Conservation (phyloP, 179 eudicot genomes). For the Actinidia arguta region DNA sequence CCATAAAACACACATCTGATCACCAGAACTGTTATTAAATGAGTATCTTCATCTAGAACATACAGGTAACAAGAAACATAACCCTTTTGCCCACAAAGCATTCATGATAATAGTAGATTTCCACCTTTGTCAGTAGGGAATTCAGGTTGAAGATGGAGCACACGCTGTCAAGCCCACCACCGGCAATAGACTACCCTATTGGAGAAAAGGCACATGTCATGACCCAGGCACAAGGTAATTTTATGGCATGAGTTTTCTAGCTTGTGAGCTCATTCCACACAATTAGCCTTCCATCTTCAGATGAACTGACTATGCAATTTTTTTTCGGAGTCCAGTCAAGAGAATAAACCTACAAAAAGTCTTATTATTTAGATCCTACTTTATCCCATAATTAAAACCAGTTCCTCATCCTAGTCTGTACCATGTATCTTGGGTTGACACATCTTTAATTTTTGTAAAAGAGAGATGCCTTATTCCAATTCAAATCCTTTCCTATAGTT, state of each 20-base stretch:
- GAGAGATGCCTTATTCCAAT: too few species aligned
- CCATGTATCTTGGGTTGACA: too few species aligned
- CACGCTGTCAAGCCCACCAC: constrained; percentile 94
- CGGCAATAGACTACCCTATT: constrained; percentile 87
- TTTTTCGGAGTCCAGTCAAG: constrained; percentile 92
- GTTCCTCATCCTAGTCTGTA: background rate
- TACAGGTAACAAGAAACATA: constrained; percentile 94
- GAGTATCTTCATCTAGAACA: constrained; percentile 87
- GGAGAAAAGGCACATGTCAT: constrained; percentile 99
- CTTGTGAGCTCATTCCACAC: constrained; percentile 98
- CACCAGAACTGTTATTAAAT: constrained; percentile 92
- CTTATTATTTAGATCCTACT: background rate
- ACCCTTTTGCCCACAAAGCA: constrained; percentile 94
- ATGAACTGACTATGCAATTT: constrained; percentile 94
- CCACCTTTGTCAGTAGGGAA: constrained; percentile 81
- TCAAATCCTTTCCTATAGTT: too few species aligned
- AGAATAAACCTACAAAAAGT: constrained; percentile 71
- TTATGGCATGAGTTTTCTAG: constrained; percentile 96
- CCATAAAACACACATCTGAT: constrained; percentile 92
- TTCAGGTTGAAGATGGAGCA: constrained; percentile 91
- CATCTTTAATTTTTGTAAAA: too few species aligned
- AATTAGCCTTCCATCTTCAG: constrained; percentile 95
- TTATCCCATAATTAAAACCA: background rate
- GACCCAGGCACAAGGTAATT: constrained; percentile 99
- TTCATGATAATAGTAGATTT: constrained; percentile 76